These are phyloP conservation scores for Corymbia calophylla DNA, from an alignment of 441 rosid species.

Conservation along the genomic window DNA sequence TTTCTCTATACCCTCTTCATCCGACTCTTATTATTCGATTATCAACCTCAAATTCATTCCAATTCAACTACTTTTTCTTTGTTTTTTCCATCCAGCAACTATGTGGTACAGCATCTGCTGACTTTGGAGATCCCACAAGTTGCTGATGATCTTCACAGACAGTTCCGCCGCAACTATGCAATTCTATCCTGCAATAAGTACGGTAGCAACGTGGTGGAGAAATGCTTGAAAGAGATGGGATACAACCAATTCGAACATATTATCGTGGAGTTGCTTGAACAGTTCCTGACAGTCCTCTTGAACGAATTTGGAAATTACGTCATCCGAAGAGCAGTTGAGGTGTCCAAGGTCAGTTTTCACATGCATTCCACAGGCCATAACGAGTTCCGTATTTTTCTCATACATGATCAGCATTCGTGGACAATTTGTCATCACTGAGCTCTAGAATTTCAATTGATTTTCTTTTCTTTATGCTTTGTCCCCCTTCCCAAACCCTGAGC, in stretches of 20 bases:
- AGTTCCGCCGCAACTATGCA: slow-evolving; percentile 17
- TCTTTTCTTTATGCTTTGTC: background rate
- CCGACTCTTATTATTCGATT: background rate
- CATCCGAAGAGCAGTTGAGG: slow-evolving; percentile 20
- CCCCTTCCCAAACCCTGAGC: background rate
- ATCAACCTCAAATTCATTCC: too few relatives aligned
- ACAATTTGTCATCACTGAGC: background rate
- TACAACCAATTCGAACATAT: slow-evolving; percentile 6
- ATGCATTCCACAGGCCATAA: background rate
- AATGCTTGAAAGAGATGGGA: slow-evolving; percentile 16
- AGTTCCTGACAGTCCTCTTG: slow-evolving; percentile 10
- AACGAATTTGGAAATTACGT: slow-evolving; percentile 38
- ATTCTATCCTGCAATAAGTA: slow-evolving; percentile 27
- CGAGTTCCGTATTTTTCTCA: background rate
- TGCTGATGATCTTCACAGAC: background rate
- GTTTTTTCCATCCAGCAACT: slow-evolving; percentile 25
- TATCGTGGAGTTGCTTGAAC: slow-evolving; percentile 19
- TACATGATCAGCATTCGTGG: background rate
- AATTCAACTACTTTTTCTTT: background rate
- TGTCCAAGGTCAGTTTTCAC: slow-evolving; percentile 21
- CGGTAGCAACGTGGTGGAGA: slow-evolving; percentile 48
- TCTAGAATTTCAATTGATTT: background rate
- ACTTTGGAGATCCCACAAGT: background rate
- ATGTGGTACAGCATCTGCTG: slow-evolving; percentile 41
- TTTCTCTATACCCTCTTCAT: background rate